A percentile compares a stretch with the other conserved stretches of the same genome.
These are phyloP conservation scores for Hanseniaspora valbyensis DNA, from an alignment of 805 yeast species.

Conservation along the genomic window DNA sequence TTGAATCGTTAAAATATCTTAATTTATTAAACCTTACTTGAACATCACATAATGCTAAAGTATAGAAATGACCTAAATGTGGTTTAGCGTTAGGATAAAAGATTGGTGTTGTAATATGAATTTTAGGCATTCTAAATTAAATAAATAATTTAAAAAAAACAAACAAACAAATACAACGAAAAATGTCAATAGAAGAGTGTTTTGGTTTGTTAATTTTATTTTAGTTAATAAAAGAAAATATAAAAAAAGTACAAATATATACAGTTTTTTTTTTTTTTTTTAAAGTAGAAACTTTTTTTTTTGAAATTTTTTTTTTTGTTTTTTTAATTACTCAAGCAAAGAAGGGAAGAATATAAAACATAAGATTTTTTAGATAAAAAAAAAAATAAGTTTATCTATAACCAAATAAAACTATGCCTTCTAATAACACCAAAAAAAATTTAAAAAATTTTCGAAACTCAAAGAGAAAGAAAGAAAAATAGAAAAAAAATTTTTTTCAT, in stretches of 20 bases:
- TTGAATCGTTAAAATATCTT: slow-evolving; percentile 25
- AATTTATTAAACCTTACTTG: slow-evolving; percentile 60
- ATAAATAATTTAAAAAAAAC: too few species aligned
- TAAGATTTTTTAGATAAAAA: too few species aligned
- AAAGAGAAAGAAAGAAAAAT: too few species aligned
- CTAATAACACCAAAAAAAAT: too few species aligned
- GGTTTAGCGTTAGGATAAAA: slow-evolving; percentile 94
- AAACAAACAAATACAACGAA: too few species aligned
- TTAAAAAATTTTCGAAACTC: too few species aligned
- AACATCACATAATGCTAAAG: slow-evolving; percentile 76
- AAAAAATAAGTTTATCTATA: too few species aligned
- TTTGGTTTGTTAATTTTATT: background rate
- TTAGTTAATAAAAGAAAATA: background rate
- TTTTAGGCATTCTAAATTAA: slow-evolving; percentile 1
- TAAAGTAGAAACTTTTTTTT: background rate
- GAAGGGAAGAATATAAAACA: too few species aligned
- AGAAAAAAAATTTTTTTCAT: too few species aligned
- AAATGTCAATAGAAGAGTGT: too few species aligned
- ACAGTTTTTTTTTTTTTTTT: background rate
- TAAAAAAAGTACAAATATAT: background rate
- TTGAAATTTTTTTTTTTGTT: background rate
- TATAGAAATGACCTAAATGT: slow-evolving; percentile 84
- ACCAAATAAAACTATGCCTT: too few species aligned
- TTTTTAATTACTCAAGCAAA: too few species aligned
- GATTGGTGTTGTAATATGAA: slow-evolving; percentile 77